phyloP scores from a whole-genome alignment of 2,329 filamentous ascomycete genomes.

The Phaeosphaeriaceae sp. region DNA sequence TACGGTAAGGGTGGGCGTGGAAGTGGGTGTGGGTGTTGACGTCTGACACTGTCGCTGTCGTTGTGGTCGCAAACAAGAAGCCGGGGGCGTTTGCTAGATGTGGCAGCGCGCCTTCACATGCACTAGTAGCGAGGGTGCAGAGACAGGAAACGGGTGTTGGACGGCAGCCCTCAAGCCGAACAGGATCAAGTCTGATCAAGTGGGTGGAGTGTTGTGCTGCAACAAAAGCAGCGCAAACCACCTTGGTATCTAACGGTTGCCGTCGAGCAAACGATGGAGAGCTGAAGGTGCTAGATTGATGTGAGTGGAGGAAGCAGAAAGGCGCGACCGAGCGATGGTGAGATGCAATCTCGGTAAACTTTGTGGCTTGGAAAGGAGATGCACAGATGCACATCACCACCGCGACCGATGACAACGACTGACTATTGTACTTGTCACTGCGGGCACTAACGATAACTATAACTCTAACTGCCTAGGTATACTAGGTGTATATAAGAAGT shows the following conservation, averaged over 20 bases:
- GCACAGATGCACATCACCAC: constrained; percentile 25
- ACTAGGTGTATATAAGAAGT: too few relatives aligned
- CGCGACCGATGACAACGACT: too few relatives aligned
- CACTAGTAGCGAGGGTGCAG: constrained; percentile 9
- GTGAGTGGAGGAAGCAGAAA: constrained; percentile 38
- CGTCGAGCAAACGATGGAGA: constrained; percentile 14
- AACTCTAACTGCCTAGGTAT: too few relatives aligned
- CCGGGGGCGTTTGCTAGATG: neutral
- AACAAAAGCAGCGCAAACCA: constrained; percentile 8
- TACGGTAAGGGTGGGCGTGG: constrained; percentile 8
- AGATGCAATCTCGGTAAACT: constrained; percentile 21
- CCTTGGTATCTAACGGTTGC: constrained; percentile 18
- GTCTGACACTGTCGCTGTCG: neutral
- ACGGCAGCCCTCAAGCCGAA: constrained; percentile 2
- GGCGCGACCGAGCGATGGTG: constrained; percentile 34
- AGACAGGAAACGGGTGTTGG: constrained; percentile 1
- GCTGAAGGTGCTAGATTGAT: constrained; percentile 24
- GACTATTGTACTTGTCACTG: too few relatives aligned
- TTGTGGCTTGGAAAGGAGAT: constrained; percentile 17
- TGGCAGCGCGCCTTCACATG: constrained; percentile 3
- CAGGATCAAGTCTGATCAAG: neutral
- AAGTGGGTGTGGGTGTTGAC: constrained; percentile 5
- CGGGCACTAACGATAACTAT: too few relatives aligned
- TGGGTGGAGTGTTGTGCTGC: neutral
- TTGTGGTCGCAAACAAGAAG: constrained; percentile 6